Evolutionary conservation across 345 rosid genomes (phyloP).

Genomic region (Brassica cretica): DNA sequence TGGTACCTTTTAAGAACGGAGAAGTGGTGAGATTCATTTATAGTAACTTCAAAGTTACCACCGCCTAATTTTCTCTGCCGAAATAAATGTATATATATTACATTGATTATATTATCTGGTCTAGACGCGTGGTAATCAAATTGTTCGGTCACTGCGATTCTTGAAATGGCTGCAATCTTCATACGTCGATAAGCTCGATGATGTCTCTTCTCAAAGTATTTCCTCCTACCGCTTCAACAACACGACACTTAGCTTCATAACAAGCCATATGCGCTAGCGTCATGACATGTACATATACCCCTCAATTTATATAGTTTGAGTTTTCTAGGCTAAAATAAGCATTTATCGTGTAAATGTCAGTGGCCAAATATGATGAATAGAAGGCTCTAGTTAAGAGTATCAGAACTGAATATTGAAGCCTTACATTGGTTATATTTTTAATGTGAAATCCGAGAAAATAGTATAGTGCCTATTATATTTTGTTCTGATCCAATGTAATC

Average conservation of each 20-base stretch:
- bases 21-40: constrained; percentile 2
- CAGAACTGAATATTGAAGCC: too few relatives aligned
- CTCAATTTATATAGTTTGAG: too few relatives aligned
- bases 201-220: constrained; percentile 4
- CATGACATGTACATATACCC: neutral
- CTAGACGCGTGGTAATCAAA: constrained; percentile 15
- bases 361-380: too few relatives aligned
- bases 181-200: constrained; percentile 34
- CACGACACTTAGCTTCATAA: constrained; percentile 24
- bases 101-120: neutral
- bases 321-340: too few relatives aligned
- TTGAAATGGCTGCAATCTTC: constrained; percentile 33
- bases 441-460: too few relatives aligned
- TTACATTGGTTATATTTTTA: too few relatives aligned
- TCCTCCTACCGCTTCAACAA: neutral
- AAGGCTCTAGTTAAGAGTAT: too few relatives aligned
- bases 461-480: too few relatives aligned
- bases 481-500: too few relatives aligned
- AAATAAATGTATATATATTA: neutral
- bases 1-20: neutral
- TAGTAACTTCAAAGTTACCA: neutral
- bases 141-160: constrained; percentile 13
- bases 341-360: too few relatives aligned
- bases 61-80: neutral
- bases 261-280: neutral